phyloP scores from a whole-genome alignment of 768 basidiomycete species.

The Termitomyces heimii region DNA sequence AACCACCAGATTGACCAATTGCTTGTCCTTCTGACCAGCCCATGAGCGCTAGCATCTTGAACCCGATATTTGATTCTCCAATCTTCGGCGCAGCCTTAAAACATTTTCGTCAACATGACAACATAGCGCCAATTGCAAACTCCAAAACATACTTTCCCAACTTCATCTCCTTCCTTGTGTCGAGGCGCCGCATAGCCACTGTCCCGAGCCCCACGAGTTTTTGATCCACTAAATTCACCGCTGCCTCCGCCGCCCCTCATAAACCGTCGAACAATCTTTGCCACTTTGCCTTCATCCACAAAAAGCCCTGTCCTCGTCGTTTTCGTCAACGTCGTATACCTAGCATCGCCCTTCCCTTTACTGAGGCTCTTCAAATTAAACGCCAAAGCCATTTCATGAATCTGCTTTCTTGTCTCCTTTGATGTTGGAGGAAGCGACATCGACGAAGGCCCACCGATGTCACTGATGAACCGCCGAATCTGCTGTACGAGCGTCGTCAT shows the following conservation, averaged over 20 bases:
- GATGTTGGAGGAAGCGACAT: conserved; percentile 78
- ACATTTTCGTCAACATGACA: neutral
- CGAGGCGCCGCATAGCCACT: conserved; percentile 27
- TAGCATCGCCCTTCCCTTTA: conserved; percentile 56
- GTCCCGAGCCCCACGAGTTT: conserved; percentile 22
- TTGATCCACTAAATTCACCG: conserved; percentile 27
- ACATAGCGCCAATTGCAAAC: neutral
- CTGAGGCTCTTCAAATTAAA: conserved; percentile 79
- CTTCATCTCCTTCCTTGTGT: conserved; percentile 80
- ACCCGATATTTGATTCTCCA: conserved; percentile 75
- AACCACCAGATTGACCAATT: conserved; percentile 63
- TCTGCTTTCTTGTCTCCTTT: conserved; percentile 60
- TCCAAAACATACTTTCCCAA: conserved; percentile 55
- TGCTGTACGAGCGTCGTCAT: conserved; percentile 62
- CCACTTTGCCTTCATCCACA: conserved; percentile 59
- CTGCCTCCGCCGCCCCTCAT: conserved; percentile 26
- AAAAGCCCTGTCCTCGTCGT: conserved; percentile 50
- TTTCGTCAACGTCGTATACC: conserved; percentile 77
- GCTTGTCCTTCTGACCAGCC: conserved; percentile 83
- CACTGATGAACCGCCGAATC: conserved; percentile 62
- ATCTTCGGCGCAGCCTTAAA: conserved; percentile 76
- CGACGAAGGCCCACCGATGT: conserved; percentile 41
- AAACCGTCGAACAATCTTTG: conserved; percentile 32
- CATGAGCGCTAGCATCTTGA: conserved; percentile 83
- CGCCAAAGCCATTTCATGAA: conserved; percentile 76